Evolutionary conservation across 2,329 filamentous ascomycete genomes (phyloP), one percentile per base, ranked within the genome.

Genomic region (Neonectria ditissima): DNA sequence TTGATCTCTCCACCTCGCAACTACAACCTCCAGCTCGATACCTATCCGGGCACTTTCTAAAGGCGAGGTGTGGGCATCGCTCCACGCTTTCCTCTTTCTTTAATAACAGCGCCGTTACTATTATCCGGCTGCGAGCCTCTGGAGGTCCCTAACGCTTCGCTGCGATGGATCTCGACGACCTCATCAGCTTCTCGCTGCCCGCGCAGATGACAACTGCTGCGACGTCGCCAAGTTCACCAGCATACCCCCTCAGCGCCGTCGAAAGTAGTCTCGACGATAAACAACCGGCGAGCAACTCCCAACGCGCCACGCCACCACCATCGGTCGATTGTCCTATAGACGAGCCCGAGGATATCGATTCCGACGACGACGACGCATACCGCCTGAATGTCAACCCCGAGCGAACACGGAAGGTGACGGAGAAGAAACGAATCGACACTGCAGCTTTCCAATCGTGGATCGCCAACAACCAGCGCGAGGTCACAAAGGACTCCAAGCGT

Each of bases 371-470:
- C 34, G 71, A 74, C 9, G 68, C 64, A 9, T 76, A 77, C 20
- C 73, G 72, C 8, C 72, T 75, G 3, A 71, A 65, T 0, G 47
- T 74, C 34, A 78, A 78, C 32, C 67, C 75, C 2, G 65, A 73
- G 11, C 75, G 78, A 43, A 73, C 76, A 10, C 77, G 73, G 22
- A 81, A 77, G 48, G 73, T 81, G n/a, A 80, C 80, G 1, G 80
- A 86, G 48, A 82, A 80, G 67, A 85, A 84, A 55, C 81, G 81
- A 13, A 76, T 76, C 4, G 84, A 89, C 52, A 81, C 84, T 63
- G 79, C 81, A 1, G 80, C 80, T 30, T 87, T 89, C 54, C 79
- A 85, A 53, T 73, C 75, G 1, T 83, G 79, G 77, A 67, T 83
- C 9, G 68, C 72, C 20, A 65, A 75, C 34, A 79, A 81, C 59